A percentile compares a stretch with the other conserved stretches of the same genome.
Evolutionary conservation across 352 stramenopile species (phyloP).

Genomic region (Lagenidium giganteum): DNA sequence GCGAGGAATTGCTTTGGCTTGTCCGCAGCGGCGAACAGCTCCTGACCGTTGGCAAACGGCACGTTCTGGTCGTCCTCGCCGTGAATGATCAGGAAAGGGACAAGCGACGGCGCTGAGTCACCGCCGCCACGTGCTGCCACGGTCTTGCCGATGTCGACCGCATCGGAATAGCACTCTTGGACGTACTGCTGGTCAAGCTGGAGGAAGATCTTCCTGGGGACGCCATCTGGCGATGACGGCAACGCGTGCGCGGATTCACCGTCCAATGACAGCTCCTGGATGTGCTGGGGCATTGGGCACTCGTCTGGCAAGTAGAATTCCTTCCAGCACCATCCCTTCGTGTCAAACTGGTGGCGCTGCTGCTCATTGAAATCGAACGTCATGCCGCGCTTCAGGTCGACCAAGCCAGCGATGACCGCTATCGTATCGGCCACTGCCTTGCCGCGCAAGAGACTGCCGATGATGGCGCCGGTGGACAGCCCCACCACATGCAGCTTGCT

Average conservation of each 20-base stretch:
- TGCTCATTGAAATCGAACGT: slow-evolving; percentile 46
- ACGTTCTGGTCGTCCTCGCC: slow-evolving; percentile 55
- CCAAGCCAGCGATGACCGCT: slow-evolving; percentile 49
- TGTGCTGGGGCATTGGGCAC: slow-evolving; percentile 26
- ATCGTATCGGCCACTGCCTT: slow-evolving; percentile 43
- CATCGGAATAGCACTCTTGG: slow-evolving; percentile 36
- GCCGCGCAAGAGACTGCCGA: slow-evolving; percentile 46
- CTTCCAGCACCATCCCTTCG: slow-evolving; percentile 50
- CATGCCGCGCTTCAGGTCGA: slow-evolving; percentile 41
- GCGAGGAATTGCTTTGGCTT: slow-evolving; percentile 50
- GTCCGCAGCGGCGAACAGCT: slow-evolving; percentile 44
- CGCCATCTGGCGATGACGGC: slow-evolving; percentile 7
- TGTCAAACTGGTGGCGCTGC: slow-evolving; percentile 38
- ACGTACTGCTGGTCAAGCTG: slow-evolving; percentile 44
- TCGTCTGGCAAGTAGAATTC: slow-evolving; percentile 59
- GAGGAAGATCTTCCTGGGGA: slow-evolving; percentile 45
- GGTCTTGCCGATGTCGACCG: slow-evolving; percentile 33
- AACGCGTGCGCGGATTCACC: slow-evolving; percentile 14
- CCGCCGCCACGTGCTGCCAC: slow-evolving; percentile 15
- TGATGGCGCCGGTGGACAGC: slow-evolving; percentile 68
- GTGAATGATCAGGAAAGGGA: slow-evolving; percentile 64
- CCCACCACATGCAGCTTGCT: slow-evolving; percentile 52
- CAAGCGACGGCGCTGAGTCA: slow-evolving; percentile 12
- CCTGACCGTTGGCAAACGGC: slow-evolving; percentile 41
- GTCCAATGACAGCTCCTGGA: slow-evolving; percentile 37